Conservation (phyloP, 2,329 filamentous ascomycete genomes). For the Magnaporthiopsis incrustans region DNA sequence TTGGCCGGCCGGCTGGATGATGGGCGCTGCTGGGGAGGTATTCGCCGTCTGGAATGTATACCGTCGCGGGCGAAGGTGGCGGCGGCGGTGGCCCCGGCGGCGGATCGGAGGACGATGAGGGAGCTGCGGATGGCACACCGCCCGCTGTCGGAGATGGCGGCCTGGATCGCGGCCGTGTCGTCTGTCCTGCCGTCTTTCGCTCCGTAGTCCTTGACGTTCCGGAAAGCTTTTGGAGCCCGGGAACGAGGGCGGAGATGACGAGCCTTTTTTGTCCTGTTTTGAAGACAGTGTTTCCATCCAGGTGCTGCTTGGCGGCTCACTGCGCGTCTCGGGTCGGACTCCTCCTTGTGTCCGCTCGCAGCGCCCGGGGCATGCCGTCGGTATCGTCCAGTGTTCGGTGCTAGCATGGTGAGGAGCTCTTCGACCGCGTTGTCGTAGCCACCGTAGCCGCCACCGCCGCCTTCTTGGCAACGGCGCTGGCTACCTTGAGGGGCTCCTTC, state of each 20-base stretch:
- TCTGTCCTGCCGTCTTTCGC: no score
- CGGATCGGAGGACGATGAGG: no score
- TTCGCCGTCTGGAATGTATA: conserved; percentile 5
- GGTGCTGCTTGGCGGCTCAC: background rate
- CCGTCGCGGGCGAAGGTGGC: background rate
- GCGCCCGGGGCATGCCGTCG: background rate
- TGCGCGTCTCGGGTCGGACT: no score
- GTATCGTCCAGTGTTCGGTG: background rate
- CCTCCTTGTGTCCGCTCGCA: no score
- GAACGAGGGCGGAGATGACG: no score
- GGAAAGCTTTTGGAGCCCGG: no score
- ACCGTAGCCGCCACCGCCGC: background rate
- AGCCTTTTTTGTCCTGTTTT: background rate
- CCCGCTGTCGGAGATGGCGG: no score
- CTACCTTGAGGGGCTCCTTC: background rate
- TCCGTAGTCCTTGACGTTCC: no score
- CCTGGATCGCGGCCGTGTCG: no score
- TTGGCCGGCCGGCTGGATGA: background rate
- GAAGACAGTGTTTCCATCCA: background rate
- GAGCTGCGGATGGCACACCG: no score
- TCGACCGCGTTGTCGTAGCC: background rate
- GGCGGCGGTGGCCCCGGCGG: no score
- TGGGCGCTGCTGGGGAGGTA: conserved; percentile 6
- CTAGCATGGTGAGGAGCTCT: background rate
- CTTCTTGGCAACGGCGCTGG: background rate